Base-by-base conservation (phyloP, 2,329 filamentous ascomycete species). In the Aspergillus sp. region DNA sequence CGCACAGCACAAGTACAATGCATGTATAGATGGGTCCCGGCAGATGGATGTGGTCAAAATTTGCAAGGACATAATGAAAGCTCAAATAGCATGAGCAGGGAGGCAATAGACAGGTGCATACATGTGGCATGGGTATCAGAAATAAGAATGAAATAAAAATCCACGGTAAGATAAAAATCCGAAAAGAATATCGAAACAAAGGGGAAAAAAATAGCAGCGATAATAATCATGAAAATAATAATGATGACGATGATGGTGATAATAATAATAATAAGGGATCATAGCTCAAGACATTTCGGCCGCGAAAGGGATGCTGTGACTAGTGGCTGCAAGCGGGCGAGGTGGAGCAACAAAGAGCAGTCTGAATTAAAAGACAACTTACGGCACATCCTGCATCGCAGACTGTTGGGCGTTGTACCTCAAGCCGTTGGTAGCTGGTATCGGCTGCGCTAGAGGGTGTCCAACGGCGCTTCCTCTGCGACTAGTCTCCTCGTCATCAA, bases 401-500 rank as follows among this genome's bases (percentile, higher is more conserved):
- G 80, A 75, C 75, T 80, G 81, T 73, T 78, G 78, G 74, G 80
- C 68, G 70, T 78, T 77, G 78, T 82, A 84, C 76, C 81, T 79
- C 76, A 80, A 70, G 71, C 78, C 77, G 73, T 79, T 81, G 69
- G 73, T 76, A 66, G 77, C 71, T 68, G 78, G 71, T 69, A 82
- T 78, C 59, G 78, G 74, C 67, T 77, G 75, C 58, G 74, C 70
- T 58, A 78, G 69, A 69, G 79, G 76, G 67, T 82, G 78, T 65
- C 75, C 75, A 68, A 84, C 74, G 60, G 74, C 70, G 67, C 77
- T 78, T 72, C 83, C 81, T 75, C 81, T 81, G 68, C 82, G 79
- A 70, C 78, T 75, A 63, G 77, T 77, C 67, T 84, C 81, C 67
- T 82, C 77, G 66, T 74, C 73, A 47, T 76, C 75, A 61, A 72